Percentiles rank a stretch among this genome's conserved stretches.
phyloP scores from a whole-genome alignment of 2,329 filamentous ascomycete species.

The Pyricularia sp. region DNA sequence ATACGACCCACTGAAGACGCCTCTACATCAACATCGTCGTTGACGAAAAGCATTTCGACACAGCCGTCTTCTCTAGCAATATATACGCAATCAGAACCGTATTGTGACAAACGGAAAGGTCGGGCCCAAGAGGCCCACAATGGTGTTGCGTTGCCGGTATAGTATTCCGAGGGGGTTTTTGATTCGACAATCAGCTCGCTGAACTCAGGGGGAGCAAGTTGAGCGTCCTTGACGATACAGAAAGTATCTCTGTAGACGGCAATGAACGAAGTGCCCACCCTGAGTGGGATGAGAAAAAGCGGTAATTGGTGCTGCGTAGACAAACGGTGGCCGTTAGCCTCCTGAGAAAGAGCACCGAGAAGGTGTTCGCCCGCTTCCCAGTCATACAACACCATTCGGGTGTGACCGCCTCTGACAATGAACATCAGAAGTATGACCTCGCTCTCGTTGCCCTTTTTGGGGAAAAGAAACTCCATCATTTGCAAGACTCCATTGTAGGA shows the following conservation, averaged over 20 bases:
- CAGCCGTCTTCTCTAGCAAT: slow-evolving; percentile 81
- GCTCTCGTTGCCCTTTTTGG: slow-evolving; percentile 53
- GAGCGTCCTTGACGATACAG: slow-evolving; percentile 43
- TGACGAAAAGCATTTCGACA: slow-evolving; percentile 63
- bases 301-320: slow-evolving; percentile 49
- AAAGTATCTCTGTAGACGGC: slow-evolving; percentile 54
- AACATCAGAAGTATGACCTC: slow-evolving; percentile 71
- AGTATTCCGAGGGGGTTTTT: slow-evolving; percentile 31
- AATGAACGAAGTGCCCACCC: slow-evolving; percentile 61
- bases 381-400: slow-evolving; percentile 48
- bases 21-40: slow-evolving; percentile 45
- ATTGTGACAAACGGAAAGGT: slow-evolving; percentile 56
- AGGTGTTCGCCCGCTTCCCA: slow-evolving; percentile 48
- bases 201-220: slow-evolving; percentile 40
- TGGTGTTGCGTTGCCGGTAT: slow-evolving; percentile 39
- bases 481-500: slow-evolving; percentile 64
- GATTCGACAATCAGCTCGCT: slow-evolving; percentile 31
- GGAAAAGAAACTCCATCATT: slow-evolving; percentile 78
- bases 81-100: slow-evolving; percentile 70
- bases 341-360: slow-evolving; percentile 30
- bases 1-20: slow-evolving; percentile 18
- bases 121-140: slow-evolving; percentile 82
- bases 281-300: slow-evolving; percentile 62
- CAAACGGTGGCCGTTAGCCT: slow-evolving; percentile 39
- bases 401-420: slow-evolving; percentile 35